These are phyloP conservation scores for Trichophyton equinum DNA, from an alignment of 2,329 filamentous ascomycete genomes.

Conservation along the genomic window DNA sequence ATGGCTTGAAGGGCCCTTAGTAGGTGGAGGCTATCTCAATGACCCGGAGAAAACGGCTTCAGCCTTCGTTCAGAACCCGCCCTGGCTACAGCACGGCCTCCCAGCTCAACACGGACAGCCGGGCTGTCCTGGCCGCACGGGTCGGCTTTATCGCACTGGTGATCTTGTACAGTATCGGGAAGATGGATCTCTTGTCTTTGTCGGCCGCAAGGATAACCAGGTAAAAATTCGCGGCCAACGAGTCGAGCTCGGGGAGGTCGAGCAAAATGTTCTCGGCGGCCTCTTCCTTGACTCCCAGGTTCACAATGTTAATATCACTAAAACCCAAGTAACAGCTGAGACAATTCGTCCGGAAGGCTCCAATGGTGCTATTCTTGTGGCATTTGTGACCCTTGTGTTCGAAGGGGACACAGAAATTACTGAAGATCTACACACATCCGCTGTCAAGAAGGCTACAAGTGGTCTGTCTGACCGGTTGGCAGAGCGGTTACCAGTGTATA, in stretches of 20 bases:
- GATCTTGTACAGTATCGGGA: slow-evolving; percentile 16
- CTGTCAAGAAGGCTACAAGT: not conserved
- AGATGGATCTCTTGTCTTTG: slow-evolving; percentile 12
- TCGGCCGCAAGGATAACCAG: slow-evolving; percentile 37
- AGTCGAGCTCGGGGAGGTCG: slow-evolving; percentile 71
- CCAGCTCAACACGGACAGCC: not conserved
- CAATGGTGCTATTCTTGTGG: not conserved
- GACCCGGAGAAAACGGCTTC: slow-evolving; percentile 13
- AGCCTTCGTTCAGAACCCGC: slow-evolving; percentile 14
- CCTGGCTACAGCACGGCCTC: slow-evolving; percentile 10
- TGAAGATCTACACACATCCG: not conserved
- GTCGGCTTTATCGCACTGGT: slow-evolving; percentile 16
- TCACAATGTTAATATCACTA: not conserved
- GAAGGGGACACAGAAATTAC: not conserved
- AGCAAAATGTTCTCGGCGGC: slow-evolving; percentile 31
- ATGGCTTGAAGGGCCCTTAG: slow-evolving; percentile 27
- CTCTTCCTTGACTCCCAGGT: not conserved
- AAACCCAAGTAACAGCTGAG: not conserved
- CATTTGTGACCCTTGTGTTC: not conserved
- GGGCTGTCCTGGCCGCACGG: not conserved
- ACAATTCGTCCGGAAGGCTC: not conserved
- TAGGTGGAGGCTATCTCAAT: slow-evolving; percentile 27
- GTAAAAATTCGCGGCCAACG: slow-evolving; percentile 76
- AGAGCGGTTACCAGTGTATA: not conserved
- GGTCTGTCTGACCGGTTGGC: not conserved